Base-by-base conservation (phyloP, 257 asterid species). In the Petunia secreta region DNA sequence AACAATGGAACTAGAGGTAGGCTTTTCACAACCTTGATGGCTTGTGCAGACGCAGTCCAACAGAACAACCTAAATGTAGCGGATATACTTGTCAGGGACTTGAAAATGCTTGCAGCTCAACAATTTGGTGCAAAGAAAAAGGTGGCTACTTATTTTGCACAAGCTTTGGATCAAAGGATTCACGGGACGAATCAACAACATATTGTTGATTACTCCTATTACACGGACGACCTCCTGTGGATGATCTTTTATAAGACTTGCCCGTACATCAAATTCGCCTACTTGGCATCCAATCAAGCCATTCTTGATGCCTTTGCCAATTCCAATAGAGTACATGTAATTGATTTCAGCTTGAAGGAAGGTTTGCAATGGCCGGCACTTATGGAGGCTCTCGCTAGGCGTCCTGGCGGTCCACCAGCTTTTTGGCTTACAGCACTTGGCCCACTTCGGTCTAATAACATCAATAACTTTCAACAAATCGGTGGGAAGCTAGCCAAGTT, bases 341-440 rank as follows among this genome's bases (percentile, higher is more conserved):
- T 91, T 34, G 96, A 91, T 82, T 91, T 91, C 52, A 90, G 89
- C 69, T 85, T 91, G 14, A 87, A 89, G 16, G 82, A 84, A 40
- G 96, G 93, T 4, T 88, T 87, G 75, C 96, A 91, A 79, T 91
- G 96, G 96, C 86, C 91, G 1, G 86, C 92, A 39, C 82, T 91
- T 4, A 84, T 91, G 86, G 93, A 88, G 64, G 93, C 85, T 75
- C 87, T 91, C 4, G 91, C 91, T 5, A 58, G 78, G 0, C 80
- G 86, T 62, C 64, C 77, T 7, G 85, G 83, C 16, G 91, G 89
- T 37, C 75, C 86, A 2, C 89, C 89, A 0, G 37, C 25, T 7
- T 75, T 91, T 8, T 81, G 86, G 63, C 82, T 91, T 50, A 89
- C 92, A 0, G 90, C 88, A 6, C 78, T 88, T 25, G 89, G 84